These are phyloP conservation scores for Sequoia sempervirens DNA, from an alignment of 75 land plant species.

Conservation along the genomic window DNA sequence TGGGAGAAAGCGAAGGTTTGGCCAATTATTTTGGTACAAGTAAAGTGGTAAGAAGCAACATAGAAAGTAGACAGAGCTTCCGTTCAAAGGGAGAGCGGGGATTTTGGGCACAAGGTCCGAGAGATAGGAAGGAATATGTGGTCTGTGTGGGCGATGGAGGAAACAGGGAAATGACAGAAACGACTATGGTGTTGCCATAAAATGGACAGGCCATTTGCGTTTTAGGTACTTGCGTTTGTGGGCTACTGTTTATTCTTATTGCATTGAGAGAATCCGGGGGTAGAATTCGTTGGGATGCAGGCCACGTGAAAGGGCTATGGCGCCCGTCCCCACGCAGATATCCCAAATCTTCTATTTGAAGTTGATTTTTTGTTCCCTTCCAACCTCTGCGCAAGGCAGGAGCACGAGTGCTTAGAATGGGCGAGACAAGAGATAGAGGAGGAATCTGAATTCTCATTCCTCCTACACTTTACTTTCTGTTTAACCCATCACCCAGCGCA, in stretches of 20 bases:
- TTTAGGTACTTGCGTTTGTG: neutral
- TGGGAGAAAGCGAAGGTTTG: neutral
- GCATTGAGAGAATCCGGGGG: neutral
- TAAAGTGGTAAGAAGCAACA: too few species aligned
- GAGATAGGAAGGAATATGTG: neutral
- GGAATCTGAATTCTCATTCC: neutral
- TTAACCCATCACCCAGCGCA: neutral
- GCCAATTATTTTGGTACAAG: neutral
- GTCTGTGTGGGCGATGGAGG: neutral
- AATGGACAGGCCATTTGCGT: neutral
- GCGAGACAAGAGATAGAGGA: neutral
- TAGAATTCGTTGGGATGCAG: neutral
- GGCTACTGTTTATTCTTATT: neutral
- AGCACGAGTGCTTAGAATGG: neutral
- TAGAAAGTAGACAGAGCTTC: neutral
- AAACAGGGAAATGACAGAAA: neutral
- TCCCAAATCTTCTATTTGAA: constrained; percentile 8
- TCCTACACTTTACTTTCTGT: too few species aligned
- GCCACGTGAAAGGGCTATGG: constrained; percentile 5
- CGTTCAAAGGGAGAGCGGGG: too few species aligned
- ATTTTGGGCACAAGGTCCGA: neutral
- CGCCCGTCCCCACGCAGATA: constrained; percentile 11
- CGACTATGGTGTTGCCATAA: neutral
- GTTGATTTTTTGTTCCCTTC: neutral
- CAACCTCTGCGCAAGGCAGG: neutral